Evolutionary conservation across 345 rosid species (phyloP), one percentile per base, ranked within the genome.

Genomic region (Combretum micranthum): DNA sequence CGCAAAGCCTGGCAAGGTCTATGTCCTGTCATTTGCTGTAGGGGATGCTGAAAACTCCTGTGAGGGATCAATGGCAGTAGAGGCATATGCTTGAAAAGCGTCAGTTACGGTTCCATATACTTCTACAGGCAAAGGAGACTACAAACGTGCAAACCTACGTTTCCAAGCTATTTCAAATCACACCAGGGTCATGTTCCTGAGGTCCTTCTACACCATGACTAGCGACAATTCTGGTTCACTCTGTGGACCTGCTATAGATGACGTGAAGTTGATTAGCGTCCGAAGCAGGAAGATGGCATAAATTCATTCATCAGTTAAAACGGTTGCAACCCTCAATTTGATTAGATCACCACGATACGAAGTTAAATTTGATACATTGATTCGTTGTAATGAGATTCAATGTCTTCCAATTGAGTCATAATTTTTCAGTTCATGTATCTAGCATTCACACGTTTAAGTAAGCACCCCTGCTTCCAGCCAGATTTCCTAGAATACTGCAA

Each of bases 211-310:
- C 53, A 62, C 67, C 58, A 86, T 76, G 83, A 82, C 62, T 58
- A 80, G 65, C 15, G 91, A 84, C 63, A 67, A 80, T 71, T 78
- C 86, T 9, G 91, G 89, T 12, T 78, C 91, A 15, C 78, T 89
- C 1, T 89, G 97, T 42, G 91, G 97, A 15, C 95, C 95, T 5
- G 84, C 86, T 7, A 16, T 89, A 13, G 95, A 89, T 66, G 87
- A 80, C 43, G 81, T 84, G 20, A 82, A 55, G 71, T 64, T 86
- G 37, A 54, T 85, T 39, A 73, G 68, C 20, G 68, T 73, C 51
- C 65, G 77, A 47, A 61, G 6, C 20, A 45, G 42, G 15, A 47
- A 57, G 56, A 68, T 61, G 42, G 55, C 72, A 8, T 37, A 55
- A 39, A 22, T n/a, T 21, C 18, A 9, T 10, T 37, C 15, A 55